Base-by-base conservation (phyloP, 2,329 filamentous ascomycete species). In the Plenodomus tracheiphilus region DNA sequence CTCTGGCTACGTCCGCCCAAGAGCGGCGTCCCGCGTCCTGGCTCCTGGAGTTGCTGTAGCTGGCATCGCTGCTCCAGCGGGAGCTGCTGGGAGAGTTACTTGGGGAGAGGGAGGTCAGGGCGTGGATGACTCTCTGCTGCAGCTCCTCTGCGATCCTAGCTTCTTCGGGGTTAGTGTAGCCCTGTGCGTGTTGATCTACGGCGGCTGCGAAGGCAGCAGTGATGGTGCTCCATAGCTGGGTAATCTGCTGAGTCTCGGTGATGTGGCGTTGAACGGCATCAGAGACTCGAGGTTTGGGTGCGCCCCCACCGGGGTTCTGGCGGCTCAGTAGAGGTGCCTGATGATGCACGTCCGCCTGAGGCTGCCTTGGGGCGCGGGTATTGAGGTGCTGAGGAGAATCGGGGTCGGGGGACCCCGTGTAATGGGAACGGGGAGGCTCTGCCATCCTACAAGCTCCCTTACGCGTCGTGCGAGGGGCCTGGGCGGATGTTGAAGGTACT, bases 191-290 rank as follows among this genome's bases (percentile, higher is more conserved):
- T 35, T 44, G n/a, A 30, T 43, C 36, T 20, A 49, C 41, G 11
- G 41, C 46, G 40, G 40, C 40, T 19, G 37, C 37, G 37, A 39
- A 13, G 37, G 32, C 13, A 15, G 32, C 32, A 20, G 19, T 41
- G 32, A 50, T 50, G 9, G 43, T 39, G 34, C 43, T 46, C 42
- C 32, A 39, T 2, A 46, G 39, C 38, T 50, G 22, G 42, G 47
- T 21, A 15, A 35, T 46, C 28, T 50, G 18, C 20, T 44, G 30
- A 22, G 46, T 44, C 30, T 44, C 17, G 10, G 25, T 44, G 30
- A 49, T 49, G 25, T 49, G 36, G 41, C 30, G 25, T 44, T 41
- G 28, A 10, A 49, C 35, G 17, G 46, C 19, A 36, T 40, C 19
- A 40, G 36, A 40, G 40, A 41, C 36, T 16, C 18, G 5, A 11